Conservation (phyloP, 352 stramenopile species). For the Aphanomyces cochlioides region DNA sequence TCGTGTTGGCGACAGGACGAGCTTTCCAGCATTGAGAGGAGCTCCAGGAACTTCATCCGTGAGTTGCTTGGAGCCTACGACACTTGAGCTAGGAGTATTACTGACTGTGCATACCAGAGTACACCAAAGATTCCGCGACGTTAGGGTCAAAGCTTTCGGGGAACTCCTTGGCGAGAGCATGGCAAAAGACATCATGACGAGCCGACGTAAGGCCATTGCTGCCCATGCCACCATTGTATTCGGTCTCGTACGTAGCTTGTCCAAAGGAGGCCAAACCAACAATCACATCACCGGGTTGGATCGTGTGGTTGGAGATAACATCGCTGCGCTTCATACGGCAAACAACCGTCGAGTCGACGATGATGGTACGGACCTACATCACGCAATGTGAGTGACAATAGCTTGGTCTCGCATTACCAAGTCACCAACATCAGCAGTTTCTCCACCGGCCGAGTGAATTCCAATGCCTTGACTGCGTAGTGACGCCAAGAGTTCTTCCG, state of each 20-base stretch:
- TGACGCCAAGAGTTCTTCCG: conserved; percentile 35
- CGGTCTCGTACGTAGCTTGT: conserved; percentile 40
- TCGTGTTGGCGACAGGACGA: conserved; percentile 40
- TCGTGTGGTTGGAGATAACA: conserved; percentile 39
- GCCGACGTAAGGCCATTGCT: conserved; percentile 40
- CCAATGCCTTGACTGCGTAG: conserved; percentile 36
- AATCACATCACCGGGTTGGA: conserved; percentile 37
- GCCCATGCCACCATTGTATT: conserved; percentile 44
- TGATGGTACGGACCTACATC: conserved; percentile 35
- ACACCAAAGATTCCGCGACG: conserved; percentile 35
- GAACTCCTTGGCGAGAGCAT: conserved; percentile 33
- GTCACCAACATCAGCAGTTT: conserved; percentile 41
- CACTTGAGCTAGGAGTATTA: not conserved
- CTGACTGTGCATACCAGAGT: conserved; percentile 21
- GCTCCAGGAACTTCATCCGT: conserved; percentile 27
- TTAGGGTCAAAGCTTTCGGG: conserved; percentile 38
- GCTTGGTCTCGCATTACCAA: conserved; percentile 16
- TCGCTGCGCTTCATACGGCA: conserved; percentile 34
- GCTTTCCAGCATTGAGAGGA: conserved; percentile 36
- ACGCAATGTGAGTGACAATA: not conserved
- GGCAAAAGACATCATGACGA: conserved; percentile 39
- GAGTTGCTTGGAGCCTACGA: conserved; percentile 31
- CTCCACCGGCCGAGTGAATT: conserved; percentile 36
- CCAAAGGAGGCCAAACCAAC: conserved; percentile 38
- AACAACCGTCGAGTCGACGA: conserved; percentile 40